Conservation (phyloP, 331 rosid genomes). For the Spiraea crenata region DNA sequence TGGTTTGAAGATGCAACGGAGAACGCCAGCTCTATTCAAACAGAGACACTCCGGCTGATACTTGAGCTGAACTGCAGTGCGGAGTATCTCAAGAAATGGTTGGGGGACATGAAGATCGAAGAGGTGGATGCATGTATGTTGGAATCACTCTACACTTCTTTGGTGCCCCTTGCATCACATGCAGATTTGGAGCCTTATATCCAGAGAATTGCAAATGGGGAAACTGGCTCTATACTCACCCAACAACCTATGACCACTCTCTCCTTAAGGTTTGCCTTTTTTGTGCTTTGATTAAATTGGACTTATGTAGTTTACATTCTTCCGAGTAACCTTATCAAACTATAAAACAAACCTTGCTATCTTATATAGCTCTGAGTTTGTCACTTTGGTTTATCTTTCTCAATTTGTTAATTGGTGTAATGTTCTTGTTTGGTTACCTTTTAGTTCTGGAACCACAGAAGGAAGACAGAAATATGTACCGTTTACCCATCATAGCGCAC, state of each 20-base stretch:
- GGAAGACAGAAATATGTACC: conserved; percentile 90
- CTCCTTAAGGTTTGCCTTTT: conserved; percentile 60
- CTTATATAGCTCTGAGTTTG: not conserved
- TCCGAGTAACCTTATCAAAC: not conserved
- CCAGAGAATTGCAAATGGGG: conserved; percentile 80
- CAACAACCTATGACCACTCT: conserved; percentile 76
- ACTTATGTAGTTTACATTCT: not conserved
- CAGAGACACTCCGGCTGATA: conserved; percentile 56
- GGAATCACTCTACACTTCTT: conserved; percentile 72
- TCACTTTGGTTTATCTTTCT: not conserved
- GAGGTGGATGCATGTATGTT: conserved; percentile 58
- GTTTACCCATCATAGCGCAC: conserved; percentile 76
- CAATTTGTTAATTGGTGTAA: not conserved
- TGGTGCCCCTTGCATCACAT: conserved; percentile 78
- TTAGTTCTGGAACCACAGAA: conserved; percentile 94
- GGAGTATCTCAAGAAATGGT: conserved; percentile 73
- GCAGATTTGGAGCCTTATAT: conserved; percentile 75
- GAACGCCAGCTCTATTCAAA: conserved; percentile 57
- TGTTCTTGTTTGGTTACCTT: conserved; percentile 13
- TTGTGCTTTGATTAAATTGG: not conserved
- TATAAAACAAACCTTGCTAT: not conserved
- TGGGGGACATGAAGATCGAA: conserved; percentile 42
- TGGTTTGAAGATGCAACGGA: conserved; percentile 71
- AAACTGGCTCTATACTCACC: conserved; percentile 57
- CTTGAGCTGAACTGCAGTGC: conserved; percentile 62